These are phyloP conservation scores for Microcera coccophila DNA, from an alignment of 2,329 filamentous ascomycete species.

Conservation along the genomic window DNA sequence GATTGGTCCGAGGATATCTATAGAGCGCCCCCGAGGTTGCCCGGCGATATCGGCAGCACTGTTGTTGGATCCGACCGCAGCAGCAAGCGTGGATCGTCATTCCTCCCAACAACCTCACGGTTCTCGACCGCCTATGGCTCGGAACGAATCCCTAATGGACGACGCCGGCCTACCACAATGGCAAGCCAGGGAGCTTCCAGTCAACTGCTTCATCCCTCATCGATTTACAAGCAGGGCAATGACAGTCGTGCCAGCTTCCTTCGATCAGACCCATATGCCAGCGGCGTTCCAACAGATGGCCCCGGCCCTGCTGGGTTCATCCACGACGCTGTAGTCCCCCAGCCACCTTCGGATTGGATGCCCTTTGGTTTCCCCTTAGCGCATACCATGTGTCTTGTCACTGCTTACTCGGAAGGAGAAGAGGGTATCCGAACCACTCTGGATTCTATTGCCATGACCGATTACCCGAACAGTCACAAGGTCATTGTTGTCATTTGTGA, in stretches of 20 bases:
- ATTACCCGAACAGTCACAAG: conserved; percentile 99
- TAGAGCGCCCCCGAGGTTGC: conserved; percentile 76
- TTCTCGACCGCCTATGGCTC: conserved; percentile 88
- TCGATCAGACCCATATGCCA: conserved; percentile 53
- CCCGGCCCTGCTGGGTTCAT: conserved; percentile 90
- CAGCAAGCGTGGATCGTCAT: conserved; percentile 82
- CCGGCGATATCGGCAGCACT: conserved; percentile 67
- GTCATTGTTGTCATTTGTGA: conserved; percentile 94
- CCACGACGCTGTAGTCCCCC: conserved; percentile 90
- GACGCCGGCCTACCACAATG: conserved; percentile 80
- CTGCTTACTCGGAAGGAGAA: conserved; percentile 93
- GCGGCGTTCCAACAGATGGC: conserved; percentile 59
- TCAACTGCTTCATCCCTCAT: conserved; percentile 64
- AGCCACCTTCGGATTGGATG: conserved; percentile 95
- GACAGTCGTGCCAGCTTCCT: conserved; percentile 64
- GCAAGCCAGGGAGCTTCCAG: conserved; percentile 78
- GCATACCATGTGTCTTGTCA: conserved; percentile 90
- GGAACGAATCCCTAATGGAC: conserved; percentile 53
- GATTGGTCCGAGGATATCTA: conserved; percentile 99
- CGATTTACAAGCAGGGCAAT: conserved; percentile 67
- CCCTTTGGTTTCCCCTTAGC: conserved; percentile 94
- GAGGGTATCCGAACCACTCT: conserved; percentile 90
- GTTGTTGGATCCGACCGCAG: conserved; percentile 62
- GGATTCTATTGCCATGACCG: conserved; percentile 93
- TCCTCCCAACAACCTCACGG: conserved; percentile 88